Base-by-base conservation (phyloP, 805 yeast genomes). In the Kodamaea lidongshanica region DNA sequence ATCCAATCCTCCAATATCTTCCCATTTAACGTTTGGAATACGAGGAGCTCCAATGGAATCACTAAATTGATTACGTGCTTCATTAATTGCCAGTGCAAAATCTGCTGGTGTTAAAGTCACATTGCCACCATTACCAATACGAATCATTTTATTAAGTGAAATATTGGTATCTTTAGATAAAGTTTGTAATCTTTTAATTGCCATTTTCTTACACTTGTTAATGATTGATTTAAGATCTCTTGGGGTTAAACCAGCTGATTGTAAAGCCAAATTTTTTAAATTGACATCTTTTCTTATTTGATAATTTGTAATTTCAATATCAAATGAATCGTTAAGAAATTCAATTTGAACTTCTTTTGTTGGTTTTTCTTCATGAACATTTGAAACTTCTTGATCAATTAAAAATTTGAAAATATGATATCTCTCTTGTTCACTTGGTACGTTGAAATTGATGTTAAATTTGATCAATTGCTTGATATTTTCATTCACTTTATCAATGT, bases 1-100 rank as follows among this genome's bases (percentile, higher is more conserved):
- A 39, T 85, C 96, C 43, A 92, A 64, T 2, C 98, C 98, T 19
- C 98, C 98, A 33, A 92, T 94, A 54, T 92, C 98, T 40, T 83
- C 92, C 98, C 98, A 92, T 38, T 77, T 77, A 5, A 92, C 97
- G 46, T 82, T 77, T 2, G 98, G 98, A 39, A 92, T 89, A 39
- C 86, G 67, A 10, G 98, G 98, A 0, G 97, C 97, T 6, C 97
- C 97, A 35, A 92, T 88, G 0, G 96, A 82, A 41, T 86, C 96
- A 44, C 95, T 81, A 54, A 81, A 88, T 50, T 84, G 87, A 46
- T 74, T 77, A 47, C 97, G 67, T 0, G 96, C 96, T 34, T 72
- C 78, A 33, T 77, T 74, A 30, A 87, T 84, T 0, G 95, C 79
- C 16, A 52, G 59, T 30, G 73, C 79, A 47, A 83, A 75, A 48